Conservation (phyloP, 805 yeast genomes). For the Lachancea waltii region DNA sequence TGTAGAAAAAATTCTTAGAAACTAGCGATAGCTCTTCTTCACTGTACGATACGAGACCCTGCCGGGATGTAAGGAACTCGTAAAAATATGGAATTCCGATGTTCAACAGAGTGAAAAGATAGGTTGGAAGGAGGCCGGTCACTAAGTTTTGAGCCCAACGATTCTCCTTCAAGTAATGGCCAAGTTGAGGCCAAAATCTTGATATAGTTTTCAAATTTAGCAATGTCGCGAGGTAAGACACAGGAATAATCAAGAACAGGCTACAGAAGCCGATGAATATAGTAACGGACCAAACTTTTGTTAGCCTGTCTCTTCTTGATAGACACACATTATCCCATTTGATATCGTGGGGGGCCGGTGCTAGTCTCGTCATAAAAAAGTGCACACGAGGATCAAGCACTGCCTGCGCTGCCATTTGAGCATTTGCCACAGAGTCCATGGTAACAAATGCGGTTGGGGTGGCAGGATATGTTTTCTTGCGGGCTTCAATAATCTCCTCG, state of each 20-base stretch:
- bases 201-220: slow-evolving; percentile 72
- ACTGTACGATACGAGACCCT: slow-evolving; percentile 86
- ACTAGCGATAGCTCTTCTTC: slow-evolving; percentile 89
- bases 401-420: slow-evolving; percentile 95
- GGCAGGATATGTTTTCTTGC: slow-evolving; percentile 65
- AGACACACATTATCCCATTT: slow-evolving; percentile 88
- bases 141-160: slow-evolving; percentile 72
- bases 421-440: slow-evolving; percentile 90
- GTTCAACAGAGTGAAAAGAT: slow-evolving; percentile 80
- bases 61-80: slow-evolving; percentile 73
- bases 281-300: slow-evolving; percentile 41
- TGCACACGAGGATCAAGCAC: slow-evolving; percentile 85
- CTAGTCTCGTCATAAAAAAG: slow-evolving; percentile 71
- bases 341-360: slow-evolving; percentile 95
- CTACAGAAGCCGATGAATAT: slow-evolving; percentile 44
- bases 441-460: slow-evolving; percentile 92
- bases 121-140: slow-evolving; percentile 86
- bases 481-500: slow-evolving; percentile 56
- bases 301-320: slow-evolving; percentile 62
- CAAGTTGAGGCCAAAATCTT: slow-evolving; percentile 78
- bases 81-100: slow-evolving; percentile 78
- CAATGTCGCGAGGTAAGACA: slow-evolving; percentile 75
- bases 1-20: slow-evolving; percentile 88
- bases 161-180: slow-evolving; percentile 53
- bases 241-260: slow-evolving; percentile 72